Base-by-base conservation (phyloP, 495 filamentous ascomycete species). In the Xylaria longipes region DNA sequence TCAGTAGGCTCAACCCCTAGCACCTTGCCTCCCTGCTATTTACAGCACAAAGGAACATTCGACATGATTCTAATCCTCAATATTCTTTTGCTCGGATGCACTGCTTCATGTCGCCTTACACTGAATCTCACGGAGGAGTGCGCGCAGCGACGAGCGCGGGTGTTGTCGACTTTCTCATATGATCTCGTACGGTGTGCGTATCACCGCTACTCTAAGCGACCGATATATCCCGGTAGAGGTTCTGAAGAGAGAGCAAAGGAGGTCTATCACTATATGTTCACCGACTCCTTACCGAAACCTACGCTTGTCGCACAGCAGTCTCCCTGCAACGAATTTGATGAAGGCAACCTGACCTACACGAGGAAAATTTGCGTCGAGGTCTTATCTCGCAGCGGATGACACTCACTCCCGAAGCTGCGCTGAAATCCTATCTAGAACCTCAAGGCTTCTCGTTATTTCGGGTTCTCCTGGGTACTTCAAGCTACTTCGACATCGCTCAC, bases 401-500 rank as follows among this genome's bases (percentile, higher is more conserved):
- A 12, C 39, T 33, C 3, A 22, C n/a, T 20, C 65, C 39, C 14
- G 14, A 29, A 35, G 12, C 25, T 56, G 12, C n/a, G 5, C 35
- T 57, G 17, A 29, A 68, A 17, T 7, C 31, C 66, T 33, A 41
- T 54, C 65, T 43, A 22, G 48, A 27, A 6, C 33, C 35, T 39
- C 17, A 15, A 57, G 14, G 35, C 25, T 48, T 41, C 60, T 63
- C 5, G 37, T 15, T 9, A 29, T 63, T 25, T 62, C 20, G 12
- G 37, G 39, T 31, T 6, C 27, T 48, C 52, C 35, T 35, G 37
- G 37, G 52, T 68, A 68, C 66, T 68, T 46, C 25, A 33, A 35
- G 37, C 39, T 68, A 68, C 66, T 52, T 65, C 1, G 25, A 68
- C 17, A 27, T 54, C 3, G 66, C 33, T 68, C 66, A 68, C 66